A percentile compares a stretch with the other conserved stretches of the same genome.
These are phyloP conservation scores for Verticillium isaacii DNA, from an alignment of 2,329 filamentous ascomycete species.

Conservation along the genomic window DNA sequence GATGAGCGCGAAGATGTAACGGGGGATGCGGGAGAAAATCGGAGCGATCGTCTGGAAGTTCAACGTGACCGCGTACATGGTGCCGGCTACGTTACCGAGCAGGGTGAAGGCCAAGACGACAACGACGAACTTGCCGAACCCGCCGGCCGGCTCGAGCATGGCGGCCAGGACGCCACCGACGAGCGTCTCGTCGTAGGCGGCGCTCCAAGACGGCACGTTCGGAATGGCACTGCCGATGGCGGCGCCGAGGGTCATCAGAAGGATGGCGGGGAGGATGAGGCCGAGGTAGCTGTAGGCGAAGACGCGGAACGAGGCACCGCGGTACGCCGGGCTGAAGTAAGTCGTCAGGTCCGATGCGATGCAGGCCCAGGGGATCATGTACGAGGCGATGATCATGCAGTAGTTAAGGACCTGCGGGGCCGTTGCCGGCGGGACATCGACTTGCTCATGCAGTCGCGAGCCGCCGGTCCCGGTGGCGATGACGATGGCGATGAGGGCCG, in stretches of 20 bases:
- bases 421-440: conserved; percentile 26
- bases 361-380: conserved; percentile 58
- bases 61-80: conserved; percentile 58
- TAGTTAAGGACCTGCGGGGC: conserved; percentile 48
- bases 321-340: conserved; percentile 53
- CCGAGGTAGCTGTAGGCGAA: conserved; percentile 55
- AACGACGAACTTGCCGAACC: conserved; percentile 58
- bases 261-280: conserved; percentile 47
- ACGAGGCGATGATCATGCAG: conserved; percentile 57
- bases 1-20: conserved; percentile 52
- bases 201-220: conserved; percentile 48
- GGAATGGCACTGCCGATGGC: conserved; percentile 58
- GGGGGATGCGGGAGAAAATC: conserved; percentile 48
- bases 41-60: conserved; percentile 61
- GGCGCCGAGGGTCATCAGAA: conserved; percentile 58
- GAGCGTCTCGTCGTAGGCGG: conserved; percentile 45
- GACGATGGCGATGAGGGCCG: conserved; percentile 47
- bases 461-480: conserved; percentile 52
- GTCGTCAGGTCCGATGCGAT: conserved; percentile 57
- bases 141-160: conserved; percentile 53
- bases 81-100: conserved; percentile 54
- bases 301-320: conserved; percentile 38
- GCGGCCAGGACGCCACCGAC: conserved; percentile 56
- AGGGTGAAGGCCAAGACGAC: conserved; percentile 54
- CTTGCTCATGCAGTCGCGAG: conserved; percentile 42